phyloP scores from a whole-genome alignment of 257 asterid genomes.

The Dorcoceras hygrometricum region DNA sequence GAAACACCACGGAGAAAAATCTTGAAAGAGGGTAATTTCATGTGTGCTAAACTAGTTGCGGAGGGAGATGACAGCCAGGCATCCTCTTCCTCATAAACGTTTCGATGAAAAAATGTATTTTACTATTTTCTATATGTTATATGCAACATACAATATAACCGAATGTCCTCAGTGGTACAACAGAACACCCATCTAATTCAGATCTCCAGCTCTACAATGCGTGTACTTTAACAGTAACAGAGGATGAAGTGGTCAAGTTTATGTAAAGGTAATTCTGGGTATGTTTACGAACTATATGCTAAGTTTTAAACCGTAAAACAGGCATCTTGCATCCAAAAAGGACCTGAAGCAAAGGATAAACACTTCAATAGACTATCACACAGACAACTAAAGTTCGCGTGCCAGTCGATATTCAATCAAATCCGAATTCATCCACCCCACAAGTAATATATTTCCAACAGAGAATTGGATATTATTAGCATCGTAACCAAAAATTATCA shows the following conservation, averaged over 20 bases:
- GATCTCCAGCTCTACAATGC: not conserved
- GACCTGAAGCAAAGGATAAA: not conserved
- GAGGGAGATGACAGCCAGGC: not conserved
- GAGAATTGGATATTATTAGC: no score
- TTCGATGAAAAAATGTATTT: not conserved
- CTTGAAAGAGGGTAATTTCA: not conserved
- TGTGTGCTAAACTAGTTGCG: not conserved
- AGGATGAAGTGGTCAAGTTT: not conserved
- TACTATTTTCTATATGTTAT: no score
- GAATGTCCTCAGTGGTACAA: not conserved
- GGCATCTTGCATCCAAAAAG: not conserved
- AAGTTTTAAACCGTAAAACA: not conserved
- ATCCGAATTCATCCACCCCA: not conserved
- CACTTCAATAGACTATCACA: not conserved
- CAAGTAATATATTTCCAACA: not conserved
- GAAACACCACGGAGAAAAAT: not conserved
- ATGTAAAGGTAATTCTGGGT: no score
- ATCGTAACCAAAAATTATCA: no score
- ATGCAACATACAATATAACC: not conserved
- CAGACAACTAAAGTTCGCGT: not conserved
- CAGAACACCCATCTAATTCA: not conserved
- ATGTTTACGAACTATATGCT: not conserved
- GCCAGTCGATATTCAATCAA: not conserved
- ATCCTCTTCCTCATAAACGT: not conserved
- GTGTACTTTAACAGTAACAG: not conserved